These are phyloP conservation scores for Bryum argenteum DNA, from an alignment of 225 moss, liverwort and hornwort genomes.

Conservation along the genomic window DNA sequence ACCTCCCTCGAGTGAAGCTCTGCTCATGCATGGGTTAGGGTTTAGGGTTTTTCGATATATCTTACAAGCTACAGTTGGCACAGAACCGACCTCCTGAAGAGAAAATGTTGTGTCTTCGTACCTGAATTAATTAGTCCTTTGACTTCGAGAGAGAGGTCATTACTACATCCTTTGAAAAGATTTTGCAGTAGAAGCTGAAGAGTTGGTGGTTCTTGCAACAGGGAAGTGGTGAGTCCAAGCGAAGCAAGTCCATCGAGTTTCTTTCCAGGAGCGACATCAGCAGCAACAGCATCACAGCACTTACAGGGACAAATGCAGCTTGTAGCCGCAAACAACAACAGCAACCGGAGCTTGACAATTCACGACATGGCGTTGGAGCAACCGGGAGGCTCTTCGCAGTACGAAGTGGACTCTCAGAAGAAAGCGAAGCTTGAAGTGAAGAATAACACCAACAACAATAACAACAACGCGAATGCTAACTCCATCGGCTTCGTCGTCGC, in stretches of 20 bases:
- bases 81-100: too few species aligned
- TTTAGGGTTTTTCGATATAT: too few species aligned
- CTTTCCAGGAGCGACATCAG: constrained; percentile 37
- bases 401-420: constrained; percentile 45
- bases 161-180: too few species aligned
- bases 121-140: too few species aligned
- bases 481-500: constrained; percentile 35
- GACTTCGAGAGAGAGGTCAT: too few species aligned
- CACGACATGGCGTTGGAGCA: constrained; percentile 53
- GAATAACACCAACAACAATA: neutral
- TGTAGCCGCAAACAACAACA: constrained; percentile 35
- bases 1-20: too few species aligned
- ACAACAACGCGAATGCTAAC: too few species aligned
- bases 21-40: too few species aligned
- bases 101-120: too few species aligned
- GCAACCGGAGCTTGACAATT: neutral
- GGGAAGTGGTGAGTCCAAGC: constrained; percentile 54
- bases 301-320: constrained; percentile 48
- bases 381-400: constrained; percentile 25
- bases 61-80: too few species aligned
- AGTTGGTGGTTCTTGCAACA: neutral
- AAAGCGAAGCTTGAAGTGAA: constrained; percentile 50
- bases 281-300: constrained; percentile 30
- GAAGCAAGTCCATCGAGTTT: constrained; percentile 57
- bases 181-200: too few species aligned